A percentile compares a stretch with the other conserved stretches of the same genome.
Evolutionary conservation across 2,329 filamentous ascomycete species (phyloP).

Genomic region (Anisogramma anomala): DNA sequence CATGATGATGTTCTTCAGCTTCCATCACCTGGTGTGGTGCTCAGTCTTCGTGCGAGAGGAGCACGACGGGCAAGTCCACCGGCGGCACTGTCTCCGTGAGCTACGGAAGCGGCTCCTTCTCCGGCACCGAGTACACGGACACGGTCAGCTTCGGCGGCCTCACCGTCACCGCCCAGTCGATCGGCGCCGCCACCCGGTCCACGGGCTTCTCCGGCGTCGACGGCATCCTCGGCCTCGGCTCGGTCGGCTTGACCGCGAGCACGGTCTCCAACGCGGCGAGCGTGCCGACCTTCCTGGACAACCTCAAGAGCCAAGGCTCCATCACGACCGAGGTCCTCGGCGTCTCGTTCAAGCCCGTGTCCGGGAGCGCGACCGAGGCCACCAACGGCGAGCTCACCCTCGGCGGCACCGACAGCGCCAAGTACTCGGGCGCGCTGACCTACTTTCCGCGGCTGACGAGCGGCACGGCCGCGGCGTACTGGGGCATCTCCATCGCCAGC

Average conservation of each 20-base stretch:
- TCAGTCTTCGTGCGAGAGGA: slow-evolving; percentile 1
- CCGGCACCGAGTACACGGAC: slow-evolving; percentile 20
- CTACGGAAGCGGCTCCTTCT: slow-evolving; percentile 21
- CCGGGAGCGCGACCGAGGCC: slow-evolving; percentile 18
- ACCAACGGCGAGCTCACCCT: slow-evolving; percentile 19
- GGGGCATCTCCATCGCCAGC: slow-evolving; percentile 18
- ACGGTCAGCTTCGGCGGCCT: slow-evolving; percentile 22
- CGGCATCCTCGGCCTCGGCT: slow-evolving; percentile 16
- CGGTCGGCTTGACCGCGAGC: slow-evolving; percentile 18
- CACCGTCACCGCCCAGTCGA: slow-evolving; percentile 14
- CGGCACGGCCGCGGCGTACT: slow-evolving; percentile 15
- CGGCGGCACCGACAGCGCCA: slow-evolving; percentile 16
- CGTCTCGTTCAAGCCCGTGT: slow-evolving; percentile 20
- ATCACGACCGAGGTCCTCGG: slow-evolving; percentile 21
- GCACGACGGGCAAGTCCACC: slow-evolving; percentile 13
- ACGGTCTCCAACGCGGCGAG: slow-evolving; percentile 19
- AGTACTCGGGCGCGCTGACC: slow-evolving; percentile 15
- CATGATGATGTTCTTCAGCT: too few relatives aligned
- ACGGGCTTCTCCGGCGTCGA: slow-evolving; percentile 3
- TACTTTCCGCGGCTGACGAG: slow-evolving; percentile 16
- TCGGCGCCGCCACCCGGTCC: slow-evolving; percentile 2
- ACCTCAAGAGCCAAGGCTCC: slow-evolving; percentile 20
- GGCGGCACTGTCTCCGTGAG: slow-evolving; percentile 17
- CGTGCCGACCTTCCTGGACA: slow-evolving; percentile 21
- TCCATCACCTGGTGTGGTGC: slow-evolving; percentile 17